Percentiles rank a stretch among this genome's conserved stretches.
Conservation (phyloP, 169 alveolate genomes). For the Theileria luwenshuni region DNA sequence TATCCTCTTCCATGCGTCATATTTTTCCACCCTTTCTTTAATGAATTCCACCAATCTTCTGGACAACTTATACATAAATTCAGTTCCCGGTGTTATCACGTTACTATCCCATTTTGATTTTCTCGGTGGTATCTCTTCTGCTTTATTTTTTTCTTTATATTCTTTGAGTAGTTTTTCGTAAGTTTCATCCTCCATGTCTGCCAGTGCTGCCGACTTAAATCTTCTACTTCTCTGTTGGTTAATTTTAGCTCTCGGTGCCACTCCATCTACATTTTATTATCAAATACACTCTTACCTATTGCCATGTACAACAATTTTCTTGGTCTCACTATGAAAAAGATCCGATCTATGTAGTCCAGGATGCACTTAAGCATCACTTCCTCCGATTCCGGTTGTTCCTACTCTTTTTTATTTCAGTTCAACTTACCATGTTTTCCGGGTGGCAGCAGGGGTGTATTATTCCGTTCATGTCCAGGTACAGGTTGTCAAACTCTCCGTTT, state of each 20-base stretch:
- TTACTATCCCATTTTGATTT: conserved; percentile 93
- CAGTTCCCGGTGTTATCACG: conserved; percentile 99
- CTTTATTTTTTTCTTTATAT: conserved; percentile 59
- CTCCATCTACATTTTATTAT: conserved; percentile 91
- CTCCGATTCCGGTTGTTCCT: conserved; percentile 86
- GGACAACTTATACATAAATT: conserved; percentile 92
- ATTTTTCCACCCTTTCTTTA: conserved; percentile 86
- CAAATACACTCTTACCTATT: conserved; percentile 46
- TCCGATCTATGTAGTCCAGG: conserved; percentile 90
- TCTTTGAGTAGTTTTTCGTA: conserved; percentile 72
- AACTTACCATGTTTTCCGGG: conserved; percentile 79
- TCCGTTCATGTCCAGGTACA: conserved; percentile 99
- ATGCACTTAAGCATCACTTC: conserved; percentile 92
- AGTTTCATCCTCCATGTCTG: conserved; percentile 72
- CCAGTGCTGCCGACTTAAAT: conserved; percentile 85
- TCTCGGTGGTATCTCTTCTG: conserved; percentile 56
- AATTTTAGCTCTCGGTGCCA: conserved; percentile 99
- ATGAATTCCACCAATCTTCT: conserved; percentile 81
- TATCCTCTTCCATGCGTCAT: conserved; percentile 88
- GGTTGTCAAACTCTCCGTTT: conserved; percentile 88
- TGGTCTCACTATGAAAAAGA: conserved; percentile 93
- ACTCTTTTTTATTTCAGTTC: conserved; percentile 7
- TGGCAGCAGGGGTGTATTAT: conserved; percentile 98
- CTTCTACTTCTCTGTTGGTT: conserved; percentile 97
- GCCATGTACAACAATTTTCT: conserved; percentile 93